phyloP scores from a whole-genome alignment of 78 protist species.

The Dictyostelium intermedium region DNA sequence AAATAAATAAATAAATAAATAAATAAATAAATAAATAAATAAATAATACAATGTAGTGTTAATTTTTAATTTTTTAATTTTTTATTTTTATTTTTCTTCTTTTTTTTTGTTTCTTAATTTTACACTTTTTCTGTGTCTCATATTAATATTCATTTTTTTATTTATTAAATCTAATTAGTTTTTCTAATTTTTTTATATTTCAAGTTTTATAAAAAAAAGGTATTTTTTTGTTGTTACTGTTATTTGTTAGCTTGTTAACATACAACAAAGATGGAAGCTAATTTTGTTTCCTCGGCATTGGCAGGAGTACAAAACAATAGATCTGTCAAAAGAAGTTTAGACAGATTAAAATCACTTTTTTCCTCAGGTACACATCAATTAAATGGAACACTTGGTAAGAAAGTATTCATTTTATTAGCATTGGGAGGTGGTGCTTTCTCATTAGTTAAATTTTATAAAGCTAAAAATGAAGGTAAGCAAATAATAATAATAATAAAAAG shows the following conservation, averaged over 20 bases:
- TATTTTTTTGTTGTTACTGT: background rate
- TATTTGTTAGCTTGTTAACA: background rate
- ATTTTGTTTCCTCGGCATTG: slow-evolving; percentile 1
- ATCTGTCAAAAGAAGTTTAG: slow-evolving; percentile 17
- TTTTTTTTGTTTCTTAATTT: background rate
- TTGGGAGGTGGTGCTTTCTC: slow-evolving; percentile 67
- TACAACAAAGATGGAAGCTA: background rate
- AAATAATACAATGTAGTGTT: too few relatives aligned
- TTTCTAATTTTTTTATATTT: background rate
- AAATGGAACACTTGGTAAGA: background rate
- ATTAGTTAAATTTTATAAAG: slow-evolving; percentile 23
- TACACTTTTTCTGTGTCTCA: background rate
- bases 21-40: too few relatives aligned
- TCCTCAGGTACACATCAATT: background rate
- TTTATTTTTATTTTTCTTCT: background rate
- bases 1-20: too few relatives aligned
- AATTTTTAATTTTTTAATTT: too few relatives aligned
- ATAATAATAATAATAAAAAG: background rate
- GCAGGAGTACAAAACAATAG: slow-evolving; percentile 24
- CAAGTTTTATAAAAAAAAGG: background rate
- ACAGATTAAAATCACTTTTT: background rate
- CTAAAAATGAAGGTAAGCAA: slow-evolving; percentile 12
- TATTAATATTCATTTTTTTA: background rate
- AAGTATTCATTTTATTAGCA: slow-evolving; percentile 22
- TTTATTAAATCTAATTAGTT: background rate